Conservation (phyloP, 768 basidiomycete genomes). For the Pulveroboletus frians region DNA sequence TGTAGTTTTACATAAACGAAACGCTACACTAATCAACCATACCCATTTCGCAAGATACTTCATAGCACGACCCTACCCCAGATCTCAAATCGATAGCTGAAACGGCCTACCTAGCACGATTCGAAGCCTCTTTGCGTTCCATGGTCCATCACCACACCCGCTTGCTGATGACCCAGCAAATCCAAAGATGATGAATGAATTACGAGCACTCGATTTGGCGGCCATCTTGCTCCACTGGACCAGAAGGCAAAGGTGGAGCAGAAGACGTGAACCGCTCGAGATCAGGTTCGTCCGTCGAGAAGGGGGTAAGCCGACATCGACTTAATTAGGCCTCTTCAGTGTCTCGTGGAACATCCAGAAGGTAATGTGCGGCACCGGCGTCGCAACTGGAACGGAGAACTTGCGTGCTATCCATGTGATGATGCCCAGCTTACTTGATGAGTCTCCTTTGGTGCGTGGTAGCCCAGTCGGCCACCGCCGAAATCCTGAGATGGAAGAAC, state of each 20-base stretch:
- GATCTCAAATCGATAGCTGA: background rate
- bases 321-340: too few species aligned
- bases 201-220: too few species aligned
- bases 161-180: too few species aligned
- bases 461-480: too few species aligned
- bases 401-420: background rate
- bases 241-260: background rate
- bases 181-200: too few species aligned
- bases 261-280: background rate
- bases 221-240: too few species aligned
- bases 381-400: background rate
- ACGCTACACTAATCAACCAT: background rate
- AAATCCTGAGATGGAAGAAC: background rate
- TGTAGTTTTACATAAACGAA: background rate
- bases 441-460: background rate
- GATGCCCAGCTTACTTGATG: background rate
- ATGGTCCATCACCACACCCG: too few species aligned
- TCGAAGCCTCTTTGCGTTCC: background rate
- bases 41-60: background rate
- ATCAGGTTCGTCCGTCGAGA: background rate
- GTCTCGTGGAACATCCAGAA: background rate
- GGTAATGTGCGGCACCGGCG: too few species aligned
- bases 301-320: background rate
- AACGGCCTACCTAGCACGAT: background rate
- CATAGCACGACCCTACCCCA: background rate